Percentiles rank a stretch among this genome's conserved stretches.
Evolutionary conservation across 2,329 filamentous ascomycete genomes (phyloP).

Genomic region (Fusarium sp.): DNA sequence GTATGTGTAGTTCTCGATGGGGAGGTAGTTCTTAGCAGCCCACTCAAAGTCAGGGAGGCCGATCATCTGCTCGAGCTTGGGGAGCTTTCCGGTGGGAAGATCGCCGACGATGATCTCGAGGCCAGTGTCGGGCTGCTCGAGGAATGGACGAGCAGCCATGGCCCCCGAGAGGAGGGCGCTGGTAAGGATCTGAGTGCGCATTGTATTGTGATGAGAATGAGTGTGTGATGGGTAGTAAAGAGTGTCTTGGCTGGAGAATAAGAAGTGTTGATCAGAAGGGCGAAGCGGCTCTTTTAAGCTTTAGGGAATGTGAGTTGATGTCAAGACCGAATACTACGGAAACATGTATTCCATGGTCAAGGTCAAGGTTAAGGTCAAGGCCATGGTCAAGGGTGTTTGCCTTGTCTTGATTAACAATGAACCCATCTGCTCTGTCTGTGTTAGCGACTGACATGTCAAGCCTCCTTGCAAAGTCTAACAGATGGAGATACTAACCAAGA

Average conservation of each 20-base stretch:
- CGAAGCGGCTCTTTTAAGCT: slow-evolving; percentile 32
- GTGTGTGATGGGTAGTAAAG: not conserved
- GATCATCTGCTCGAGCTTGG: slow-evolving; percentile 55
- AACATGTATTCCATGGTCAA: not conserved
- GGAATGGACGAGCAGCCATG: slow-evolving; percentile 54
- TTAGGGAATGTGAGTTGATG: not conserved
- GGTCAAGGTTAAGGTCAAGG: not conserved
- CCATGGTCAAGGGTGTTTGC: not conserved
- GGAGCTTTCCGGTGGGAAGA: slow-evolving; percentile 49
- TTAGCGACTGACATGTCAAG: not conserved
- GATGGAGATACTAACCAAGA: not conserved
- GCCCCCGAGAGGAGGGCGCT: slow-evolving; percentile 47
- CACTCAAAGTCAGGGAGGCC: slow-evolving; percentile 65
- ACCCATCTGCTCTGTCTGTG: not conserved
- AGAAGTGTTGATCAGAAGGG: not conserved
- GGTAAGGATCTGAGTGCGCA: slow-evolving; percentile 37
- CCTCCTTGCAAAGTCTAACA: slow-evolving; percentile 11
- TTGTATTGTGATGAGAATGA: slow-evolving; percentile 22
- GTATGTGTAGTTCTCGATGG: slow-evolving; percentile 60
- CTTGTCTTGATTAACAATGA: not conserved
- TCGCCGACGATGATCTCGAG: slow-evolving; percentile 51
- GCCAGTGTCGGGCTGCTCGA: slow-evolving; percentile 58
- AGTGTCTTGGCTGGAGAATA: slow-evolving; percentile 11
- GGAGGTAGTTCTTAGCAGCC: slow-evolving; percentile 59
- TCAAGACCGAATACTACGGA: not conserved